Evolutionary conservation across 2,329 filamentous ascomycete species (phyloP), one percentile per base, ranked within the genome.

Genomic region (Sporothrix sp.): DNA sequence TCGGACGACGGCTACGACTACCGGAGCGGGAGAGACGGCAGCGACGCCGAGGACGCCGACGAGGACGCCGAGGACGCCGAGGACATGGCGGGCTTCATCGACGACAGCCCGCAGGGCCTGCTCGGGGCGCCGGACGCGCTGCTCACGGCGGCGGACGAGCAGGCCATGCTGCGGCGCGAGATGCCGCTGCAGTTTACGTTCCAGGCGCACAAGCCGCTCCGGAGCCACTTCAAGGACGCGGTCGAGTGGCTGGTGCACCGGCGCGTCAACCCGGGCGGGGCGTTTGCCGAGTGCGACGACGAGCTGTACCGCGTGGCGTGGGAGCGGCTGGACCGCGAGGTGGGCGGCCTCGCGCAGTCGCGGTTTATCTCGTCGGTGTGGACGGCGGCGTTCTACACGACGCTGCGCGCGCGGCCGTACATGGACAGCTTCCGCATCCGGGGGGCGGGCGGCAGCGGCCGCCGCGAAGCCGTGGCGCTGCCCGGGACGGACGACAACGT

Each of bases 211-310:
- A 81, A 82, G 57, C 84, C 84, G 46, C 69, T 82, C 0, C 82
- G 81, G 56, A 81, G 87, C 35, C 78, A 89, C 45, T 91, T 91
- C 68, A 78, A 76, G 43, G 80, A 82, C 58, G 83, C 79, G 0
- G 72, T 91, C 2, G 84, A 88, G 61, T 91, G 85, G 85, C 83
- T 90, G 66, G 81, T 91, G 2, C 84, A 88, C 59, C 85, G 85
- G 61, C 82, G 84, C 58, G 73, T 93, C 46, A 84, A 89, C 57
- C 85, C 85, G 25, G 50, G 33, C 23, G 46, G 38, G 0, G 78
- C 72, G 0, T 90, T 89, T 59, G 68, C 75, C 10, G 16, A 48
- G 14, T 67, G 74, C 16, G 67, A 75, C 5, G 78, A 86, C 53
- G 71, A 76, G 7, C 68, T 88, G 11, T 93, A 88, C 63, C 60